These are phyloP conservation scores for Polyporus tsugae DNA, from an alignment of 1,284 basidiomycete species.

Conservation along the genomic window DNA sequence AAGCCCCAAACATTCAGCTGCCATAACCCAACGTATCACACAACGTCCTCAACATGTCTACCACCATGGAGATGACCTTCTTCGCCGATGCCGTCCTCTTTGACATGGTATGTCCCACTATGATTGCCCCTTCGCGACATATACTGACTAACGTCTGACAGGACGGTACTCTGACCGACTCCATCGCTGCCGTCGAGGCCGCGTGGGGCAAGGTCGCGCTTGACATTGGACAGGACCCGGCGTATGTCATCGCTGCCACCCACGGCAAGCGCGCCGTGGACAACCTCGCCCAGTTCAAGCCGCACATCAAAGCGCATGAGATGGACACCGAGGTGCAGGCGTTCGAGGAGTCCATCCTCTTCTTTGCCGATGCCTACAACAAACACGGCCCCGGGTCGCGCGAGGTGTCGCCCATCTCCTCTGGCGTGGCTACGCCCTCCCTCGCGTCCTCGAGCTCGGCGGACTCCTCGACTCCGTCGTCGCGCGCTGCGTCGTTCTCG, in stretches of 20 bases:
- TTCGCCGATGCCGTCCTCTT: slow-evolving; percentile 72
- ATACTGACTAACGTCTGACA: slow-evolving; percentile 44
- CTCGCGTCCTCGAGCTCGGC: neutral
- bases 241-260: slow-evolving; percentile 72
- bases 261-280: slow-evolving; percentile 66
- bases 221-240: slow-evolving; percentile 72
- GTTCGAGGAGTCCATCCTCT: slow-evolving; percentile 78
- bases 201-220: slow-evolving; percentile 81
- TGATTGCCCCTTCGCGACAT: slow-evolving; percentile 41
- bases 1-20: neutral
- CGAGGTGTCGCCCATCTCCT: slow-evolving; percentile 37
- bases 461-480: slow-evolving; percentile 4
- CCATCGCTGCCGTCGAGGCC: slow-evolving; percentile 79
- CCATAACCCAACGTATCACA: neutral
- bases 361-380: slow-evolving; percentile 73
- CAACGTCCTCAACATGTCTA: slow-evolving; percentile 34
- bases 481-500: neutral
- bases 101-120: slow-evolving; percentile 65
- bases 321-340: slow-evolving; percentile 54
- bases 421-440: slow-evolving; percentile 33
- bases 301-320: slow-evolving; percentile 58
- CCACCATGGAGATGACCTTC: slow-evolving; percentile 45
- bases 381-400: slow-evolving; percentile 51
- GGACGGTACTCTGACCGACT: slow-evolving; percentile 80
- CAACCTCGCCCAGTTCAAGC: slow-evolving; percentile 52